Evolutionary conservation across 73 alveolate species (phyloP).

Genomic region (Chromera velia): DNA sequence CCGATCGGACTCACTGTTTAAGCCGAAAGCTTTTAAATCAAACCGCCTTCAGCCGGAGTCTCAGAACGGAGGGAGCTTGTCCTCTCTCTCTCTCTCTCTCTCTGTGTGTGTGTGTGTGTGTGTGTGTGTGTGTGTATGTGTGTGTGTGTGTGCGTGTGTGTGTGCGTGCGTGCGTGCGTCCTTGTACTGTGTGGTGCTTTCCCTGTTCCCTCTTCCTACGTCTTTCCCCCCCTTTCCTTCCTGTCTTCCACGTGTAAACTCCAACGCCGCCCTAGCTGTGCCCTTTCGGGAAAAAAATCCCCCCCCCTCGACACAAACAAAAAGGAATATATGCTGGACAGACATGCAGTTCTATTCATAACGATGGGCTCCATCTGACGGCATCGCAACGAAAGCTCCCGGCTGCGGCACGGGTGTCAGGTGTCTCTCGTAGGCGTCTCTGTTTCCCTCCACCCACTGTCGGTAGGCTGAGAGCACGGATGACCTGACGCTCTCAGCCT

Average conservation of each 20-base stretch:
- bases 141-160: neutral
- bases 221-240: neutral
- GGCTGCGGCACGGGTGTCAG: no score
- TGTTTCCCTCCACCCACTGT: neutral
- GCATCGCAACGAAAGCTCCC: no score
- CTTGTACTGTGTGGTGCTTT: no score
- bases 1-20: no score
- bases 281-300: neutral
- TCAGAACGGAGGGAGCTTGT: no score
- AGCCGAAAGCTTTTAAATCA: no score
- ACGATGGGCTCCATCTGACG: no score
- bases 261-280: neutral
- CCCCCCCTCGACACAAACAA: neutral
- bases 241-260: neutral
- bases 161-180: neutral
- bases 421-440: neutral
- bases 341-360: neutral
- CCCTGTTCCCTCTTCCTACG: no score
- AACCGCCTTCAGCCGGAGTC: no score
- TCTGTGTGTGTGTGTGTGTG: neutral
- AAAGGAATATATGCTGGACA: neutral
- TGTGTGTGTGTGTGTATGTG: neutral
- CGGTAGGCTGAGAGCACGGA: neutral
- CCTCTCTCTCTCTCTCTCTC: neutral
- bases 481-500: neutral